Conservation (phyloP, 1,284 basidiomycete genomes). For the Cryptococcus floricola region DNA sequence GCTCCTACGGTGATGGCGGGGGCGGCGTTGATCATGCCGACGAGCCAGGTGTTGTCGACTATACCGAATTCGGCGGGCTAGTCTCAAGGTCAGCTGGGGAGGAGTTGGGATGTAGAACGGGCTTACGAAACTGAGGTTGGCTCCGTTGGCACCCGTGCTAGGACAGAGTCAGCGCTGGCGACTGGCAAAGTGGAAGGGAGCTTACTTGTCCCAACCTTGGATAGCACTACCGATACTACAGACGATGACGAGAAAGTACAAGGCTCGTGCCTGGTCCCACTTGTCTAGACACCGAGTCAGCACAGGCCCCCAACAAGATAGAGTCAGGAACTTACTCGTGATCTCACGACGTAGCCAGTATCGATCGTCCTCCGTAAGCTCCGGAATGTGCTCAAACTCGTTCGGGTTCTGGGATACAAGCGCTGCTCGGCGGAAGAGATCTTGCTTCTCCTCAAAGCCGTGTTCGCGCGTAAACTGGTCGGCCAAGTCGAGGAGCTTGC, state of each 20-base stretch:
- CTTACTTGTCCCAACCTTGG: constrained; percentile 36
- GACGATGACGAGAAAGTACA: constrained; percentile 52
- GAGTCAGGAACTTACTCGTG: constrained; percentile 57
- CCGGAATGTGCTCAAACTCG: constrained; percentile 56
- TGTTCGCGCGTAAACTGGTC: constrained; percentile 57
- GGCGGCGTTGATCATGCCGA: constrained; percentile 70
- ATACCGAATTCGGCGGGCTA: constrained; percentile 44
- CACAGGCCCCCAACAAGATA: not conserved
- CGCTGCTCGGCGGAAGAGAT: constrained; percentile 59
- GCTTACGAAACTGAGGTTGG: constrained; percentile 49
- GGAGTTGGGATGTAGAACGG: too few relatives aligned
- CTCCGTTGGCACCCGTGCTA: constrained; percentile 48
- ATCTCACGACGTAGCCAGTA: constrained; percentile 53
- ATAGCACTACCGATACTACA: constrained; percentile 44
- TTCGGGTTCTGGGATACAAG: constrained; percentile 59
- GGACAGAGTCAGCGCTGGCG: constrained; percentile 1
- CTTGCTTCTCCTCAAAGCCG: constrained; percentile 43
- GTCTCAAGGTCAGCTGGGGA: too few relatives aligned
- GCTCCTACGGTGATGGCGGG: constrained; percentile 59
- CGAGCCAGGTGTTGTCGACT: constrained; percentile 59
- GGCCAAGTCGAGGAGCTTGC: constrained; percentile 56
- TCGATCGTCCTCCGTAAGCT: constrained; percentile 63
- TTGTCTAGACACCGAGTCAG: constrained; percentile 9
- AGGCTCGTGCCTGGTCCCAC: constrained; percentile 54
- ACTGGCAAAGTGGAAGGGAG: not conserved